phyloP scores from a whole-genome alignment of 805 yeast genomes.

The Ogataea trehalophila region DNA sequence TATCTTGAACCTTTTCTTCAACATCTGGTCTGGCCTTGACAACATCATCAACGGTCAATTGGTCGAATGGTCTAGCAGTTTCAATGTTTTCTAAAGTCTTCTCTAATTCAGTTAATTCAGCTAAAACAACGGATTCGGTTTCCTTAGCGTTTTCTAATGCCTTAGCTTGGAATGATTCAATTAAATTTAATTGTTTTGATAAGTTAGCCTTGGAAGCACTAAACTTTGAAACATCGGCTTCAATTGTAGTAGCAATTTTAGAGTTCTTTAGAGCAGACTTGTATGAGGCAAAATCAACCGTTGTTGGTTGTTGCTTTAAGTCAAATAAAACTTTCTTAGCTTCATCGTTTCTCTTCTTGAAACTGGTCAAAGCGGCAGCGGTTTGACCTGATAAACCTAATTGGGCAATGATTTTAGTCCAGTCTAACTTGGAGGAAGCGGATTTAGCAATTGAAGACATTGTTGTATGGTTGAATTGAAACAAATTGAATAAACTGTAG shows the following conservation, averaged over 20 bases:
- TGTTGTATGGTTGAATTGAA: neutral
- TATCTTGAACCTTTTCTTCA: slow-evolving; percentile 89
- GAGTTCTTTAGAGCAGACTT: slow-evolving; percentile 76
- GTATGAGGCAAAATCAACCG: slow-evolving; percentile 80
- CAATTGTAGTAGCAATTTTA: slow-evolving; percentile 73
- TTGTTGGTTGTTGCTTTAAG: slow-evolving; percentile 66
- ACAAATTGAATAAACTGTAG: neutral
- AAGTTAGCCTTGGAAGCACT: slow-evolving; percentile 83
- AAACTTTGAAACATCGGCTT: slow-evolving; percentile 69
- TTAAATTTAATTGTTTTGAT: slow-evolving; percentile 83
- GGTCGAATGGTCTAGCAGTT: slow-evolving; percentile 95
- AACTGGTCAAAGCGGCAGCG: slow-evolving; percentile 79
- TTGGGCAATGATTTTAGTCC: slow-evolving; percentile 85
- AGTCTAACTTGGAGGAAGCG: slow-evolving; percentile 85
- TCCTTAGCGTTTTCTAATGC: slow-evolving; percentile 93
- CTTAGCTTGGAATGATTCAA: slow-evolving; percentile 89
- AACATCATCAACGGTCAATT: slow-evolving; percentile 93
- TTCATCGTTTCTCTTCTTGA: slow-evolving; percentile 98
- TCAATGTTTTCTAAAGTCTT: slow-evolving; percentile 91
- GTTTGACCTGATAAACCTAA: slow-evolving; percentile 92
- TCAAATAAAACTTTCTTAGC: slow-evolving; percentile 79
- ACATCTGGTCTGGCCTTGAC: slow-evolving; percentile 96
- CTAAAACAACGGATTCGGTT: slow-evolving; percentile 83
- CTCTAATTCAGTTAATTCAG: slow-evolving; percentile 80
- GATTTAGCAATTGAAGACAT: slow-evolving; percentile 37